Evolutionary conservation across 1,139 yeast genomes (phyloP), one percentile per base, ranked within the genome.

Genomic region (Sugiyamaella neomexicana): DNA sequence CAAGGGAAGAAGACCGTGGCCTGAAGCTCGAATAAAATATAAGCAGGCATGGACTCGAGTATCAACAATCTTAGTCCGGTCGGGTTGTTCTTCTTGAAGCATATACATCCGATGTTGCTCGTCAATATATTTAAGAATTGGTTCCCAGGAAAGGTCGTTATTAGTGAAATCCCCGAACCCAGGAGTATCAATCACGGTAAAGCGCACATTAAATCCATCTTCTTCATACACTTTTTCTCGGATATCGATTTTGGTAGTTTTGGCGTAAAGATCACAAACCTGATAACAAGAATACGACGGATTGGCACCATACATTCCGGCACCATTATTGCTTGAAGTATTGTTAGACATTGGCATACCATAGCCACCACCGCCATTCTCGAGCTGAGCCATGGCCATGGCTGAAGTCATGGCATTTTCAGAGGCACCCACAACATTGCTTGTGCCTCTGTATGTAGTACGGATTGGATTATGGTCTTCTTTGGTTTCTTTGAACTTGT

Each of bases 101-200:
- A 83, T 79, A 65, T 77, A 80, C 31, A 73, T 66, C 60, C 80
- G 74, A 62, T 82, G 81, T 67, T 85, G 87, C 47, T 80, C 79
- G 55, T 84, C 89, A 56, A 86, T 77, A 64, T 75, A 83, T 53
- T 80, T 76, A 34, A 77, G 74, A 20, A 83, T 66, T 0, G 89
- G 83, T 1, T 74, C 73, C 87, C 89, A 84, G 2, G 81, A 73
- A 56, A 74, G 75, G 36, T 72, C 71, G 63, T 83, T 85, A 63
- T 82, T 82, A 64, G 86, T 75, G 62, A 76, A 81, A 64, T 86
- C 89, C 57, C 95, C 95, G 73, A 86, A 89, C 38, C 89, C 89
- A 2, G 93, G 93, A 0, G 93, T 86, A 58, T 80, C 89, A 56
- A 86, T 80, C 6, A 81, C 74, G 1, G 79, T 80, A 55, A 85